phyloP scores from a whole-genome alignment of 208 protist genomes.

The Tritrichomonas musculus region DNA sequence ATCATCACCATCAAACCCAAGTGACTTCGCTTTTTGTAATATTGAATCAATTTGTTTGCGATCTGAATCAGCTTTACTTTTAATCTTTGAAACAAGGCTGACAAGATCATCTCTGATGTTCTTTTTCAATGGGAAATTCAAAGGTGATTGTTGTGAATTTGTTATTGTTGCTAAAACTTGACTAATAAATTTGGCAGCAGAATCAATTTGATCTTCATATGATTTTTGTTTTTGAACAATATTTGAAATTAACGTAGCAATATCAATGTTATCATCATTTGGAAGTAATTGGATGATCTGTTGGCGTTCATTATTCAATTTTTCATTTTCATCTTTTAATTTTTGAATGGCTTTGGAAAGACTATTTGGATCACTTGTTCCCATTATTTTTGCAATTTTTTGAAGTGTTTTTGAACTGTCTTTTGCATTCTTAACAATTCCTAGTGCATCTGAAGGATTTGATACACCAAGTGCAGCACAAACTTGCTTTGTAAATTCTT shows the following conservation, averaged over 20 bases:
- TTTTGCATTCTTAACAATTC: too few species aligned
- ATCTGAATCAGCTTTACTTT: background rate
- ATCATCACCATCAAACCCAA: background rate
- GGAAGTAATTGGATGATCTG: too few species aligned
- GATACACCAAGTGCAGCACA: too few species aligned
- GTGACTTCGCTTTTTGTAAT: background rate
- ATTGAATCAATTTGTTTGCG: background rate
- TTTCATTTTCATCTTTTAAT: too few species aligned
- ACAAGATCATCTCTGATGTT: background rate
- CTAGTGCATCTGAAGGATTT: too few species aligned
- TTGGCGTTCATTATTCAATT: too few species aligned
- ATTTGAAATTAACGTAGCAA: background rate
- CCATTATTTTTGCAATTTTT: too few species aligned
- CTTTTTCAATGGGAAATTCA: background rate
- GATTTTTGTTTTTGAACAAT: background rate
- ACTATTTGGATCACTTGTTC: too few species aligned
- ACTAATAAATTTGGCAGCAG: background rate
- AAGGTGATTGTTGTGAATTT: background rate
- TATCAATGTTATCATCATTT: too few species aligned
- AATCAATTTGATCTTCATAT: background rate
- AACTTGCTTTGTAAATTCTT: too few species aligned
- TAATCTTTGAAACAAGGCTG: background rate
- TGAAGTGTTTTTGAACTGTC: too few species aligned
- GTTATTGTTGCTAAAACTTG: background rate
- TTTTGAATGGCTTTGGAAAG: too few species aligned